Evolutionary conservation across 495 filamentous ascomycete genomes (phyloP).

Genomic region (Aspergillus leporis): DNA sequence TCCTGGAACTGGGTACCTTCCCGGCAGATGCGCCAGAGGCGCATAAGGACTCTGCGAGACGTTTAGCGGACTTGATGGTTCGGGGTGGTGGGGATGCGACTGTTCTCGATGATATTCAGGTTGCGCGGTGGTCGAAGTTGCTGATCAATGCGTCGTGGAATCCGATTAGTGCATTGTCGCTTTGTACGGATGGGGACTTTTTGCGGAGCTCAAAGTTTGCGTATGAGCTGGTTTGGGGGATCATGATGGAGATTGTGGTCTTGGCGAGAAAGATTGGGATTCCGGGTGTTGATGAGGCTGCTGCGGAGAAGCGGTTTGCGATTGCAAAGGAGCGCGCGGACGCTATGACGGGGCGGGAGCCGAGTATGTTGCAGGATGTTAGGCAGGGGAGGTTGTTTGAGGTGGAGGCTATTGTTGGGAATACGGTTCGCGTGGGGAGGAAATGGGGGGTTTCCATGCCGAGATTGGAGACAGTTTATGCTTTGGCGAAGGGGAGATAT

Average conservation of each 20-base stretch:
- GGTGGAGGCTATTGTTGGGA: conserved; percentile 56
- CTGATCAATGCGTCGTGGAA: conserved; percentile 53
- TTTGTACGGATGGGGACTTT: conserved; percentile 43
- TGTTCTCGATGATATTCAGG: conserved; percentile 50
- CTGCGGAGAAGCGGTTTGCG: conserved; percentile 37
- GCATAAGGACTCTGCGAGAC: conserved; percentile 28
- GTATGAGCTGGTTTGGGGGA: conserved; percentile 33
- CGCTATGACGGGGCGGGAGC: conserved; percentile 35
- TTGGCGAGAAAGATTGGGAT: conserved; percentile 47
- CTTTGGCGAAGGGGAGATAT: conserved; percentile 18
- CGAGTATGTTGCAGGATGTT: conserved; percentile 52
- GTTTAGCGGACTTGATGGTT: conserved; percentile 37
- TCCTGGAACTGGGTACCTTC: conserved; percentile 49
- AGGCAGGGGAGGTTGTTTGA: conserved; percentile 41
- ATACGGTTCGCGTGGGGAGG: conserved; percentile 44
- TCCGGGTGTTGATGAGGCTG: conserved; percentile 34
- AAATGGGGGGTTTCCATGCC: conserved; percentile 40
- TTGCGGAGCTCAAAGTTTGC: conserved; percentile 35
- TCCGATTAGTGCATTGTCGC: conserved; percentile 51
- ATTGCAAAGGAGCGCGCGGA: conserved; percentile 30
- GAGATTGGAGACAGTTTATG: conserved; percentile 37
- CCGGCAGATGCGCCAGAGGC: conserved; percentile 31
- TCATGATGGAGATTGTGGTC: conserved; percentile 53
- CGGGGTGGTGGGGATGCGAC: conserved; percentile 38
- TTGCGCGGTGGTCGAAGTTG: conserved; percentile 53